Base-by-base conservation (phyloP, 169 alveolate species). In the Eimeria sp. region DNA sequence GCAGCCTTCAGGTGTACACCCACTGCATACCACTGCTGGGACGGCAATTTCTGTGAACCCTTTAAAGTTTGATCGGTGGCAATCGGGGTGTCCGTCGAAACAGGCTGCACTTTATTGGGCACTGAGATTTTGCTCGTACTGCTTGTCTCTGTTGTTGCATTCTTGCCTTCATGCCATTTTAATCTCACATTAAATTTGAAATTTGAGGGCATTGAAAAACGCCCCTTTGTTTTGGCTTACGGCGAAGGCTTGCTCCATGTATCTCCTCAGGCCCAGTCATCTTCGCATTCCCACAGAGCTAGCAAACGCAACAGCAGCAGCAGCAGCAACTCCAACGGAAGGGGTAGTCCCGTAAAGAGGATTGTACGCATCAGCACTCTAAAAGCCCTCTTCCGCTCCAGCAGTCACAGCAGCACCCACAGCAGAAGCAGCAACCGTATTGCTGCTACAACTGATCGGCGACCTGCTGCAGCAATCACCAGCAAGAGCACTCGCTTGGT, bases 1-100 rank as follows among this genome's bases (percentile, higher is more conserved):
- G 75, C 75, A 54, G 72, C 78, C 88, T 93, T 54, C 92, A 93
- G 93, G 96, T 93, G 93, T 40, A 40, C 57, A 27, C 10, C 27
- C 51, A 49, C 10, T 27, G 76, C 76, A 67, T 34, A 30, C 11
- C 49, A 70, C 80, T 30, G 80, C 49, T 70, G 80, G 34, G 34
- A 45, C 47, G 80, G 25, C n/a, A 3, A 2, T 70, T 70, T 70
- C 4, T 30, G 80, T 30, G n/a, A 27, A 27, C 80, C 80, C 80
- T 34, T 14, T 30, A 45, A 6, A 45, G 5, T 34, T 27, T 30
- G 49, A 11, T 7, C n/a, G n/a, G 51, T 30, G 10, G 80, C n/a
- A 30, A 13, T 30, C n/a, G 80, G 51, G 25, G n/a, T 34, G 49
- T 30, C 27, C 34, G 80, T 34, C 80, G 25, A 11, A 70, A 6